Evolutionary conservation across 2,329 filamentous ascomycete genomes (phyloP).

Genomic region (Lasiodiplodia hormozganensis): DNA sequence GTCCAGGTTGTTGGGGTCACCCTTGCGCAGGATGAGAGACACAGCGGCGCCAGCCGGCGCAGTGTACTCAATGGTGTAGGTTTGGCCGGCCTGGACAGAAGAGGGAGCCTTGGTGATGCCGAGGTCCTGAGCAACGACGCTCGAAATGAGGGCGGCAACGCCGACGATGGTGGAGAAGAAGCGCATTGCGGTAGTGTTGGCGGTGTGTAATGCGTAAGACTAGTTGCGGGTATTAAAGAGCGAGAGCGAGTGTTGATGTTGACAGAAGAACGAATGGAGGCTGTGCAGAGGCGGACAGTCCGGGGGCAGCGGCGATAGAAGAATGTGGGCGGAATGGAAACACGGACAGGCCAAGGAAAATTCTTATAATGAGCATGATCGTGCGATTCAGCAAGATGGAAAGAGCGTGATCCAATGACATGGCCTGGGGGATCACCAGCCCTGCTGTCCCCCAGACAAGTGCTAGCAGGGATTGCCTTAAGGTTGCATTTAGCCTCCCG

Average conservation of each 20-base stretch:
- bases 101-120: constrained; percentile 59
- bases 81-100: constrained; percentile 57
- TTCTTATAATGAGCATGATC: constrained; percentile 23
- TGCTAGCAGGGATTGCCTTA: constrained; percentile 25
- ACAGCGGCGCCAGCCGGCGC: constrained; percentile 54
- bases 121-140: constrained; percentile 53
- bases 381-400: constrained; percentile 17
- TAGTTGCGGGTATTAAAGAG: neutral
- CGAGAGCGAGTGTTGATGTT: constrained; percentile 21
- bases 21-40: constrained; percentile 64
- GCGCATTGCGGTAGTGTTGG: constrained; percentile 53
- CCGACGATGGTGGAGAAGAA: constrained; percentile 58
- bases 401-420: constrained; percentile 12
- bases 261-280: constrained; percentile 12
- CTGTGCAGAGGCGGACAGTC: neutral
- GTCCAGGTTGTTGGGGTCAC: constrained; percentile 56
- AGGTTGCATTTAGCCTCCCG: constrained; percentile 28
- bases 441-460: constrained; percentile 12
- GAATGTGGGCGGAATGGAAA: constrained; percentile 23
- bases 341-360: constrained; percentile 21
- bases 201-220: constrained; percentile 27
- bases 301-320: neutral
- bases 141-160: constrained; percentile 45
- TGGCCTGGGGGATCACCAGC: constrained; percentile 14
- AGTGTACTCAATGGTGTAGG: constrained; percentile 57